A percentile compares a stretch with the other conserved stretches of the same genome.
Conservation (phyloP, 2,329 filamentous ascomycete species). For the Curvularia eragrostidis region DNA sequence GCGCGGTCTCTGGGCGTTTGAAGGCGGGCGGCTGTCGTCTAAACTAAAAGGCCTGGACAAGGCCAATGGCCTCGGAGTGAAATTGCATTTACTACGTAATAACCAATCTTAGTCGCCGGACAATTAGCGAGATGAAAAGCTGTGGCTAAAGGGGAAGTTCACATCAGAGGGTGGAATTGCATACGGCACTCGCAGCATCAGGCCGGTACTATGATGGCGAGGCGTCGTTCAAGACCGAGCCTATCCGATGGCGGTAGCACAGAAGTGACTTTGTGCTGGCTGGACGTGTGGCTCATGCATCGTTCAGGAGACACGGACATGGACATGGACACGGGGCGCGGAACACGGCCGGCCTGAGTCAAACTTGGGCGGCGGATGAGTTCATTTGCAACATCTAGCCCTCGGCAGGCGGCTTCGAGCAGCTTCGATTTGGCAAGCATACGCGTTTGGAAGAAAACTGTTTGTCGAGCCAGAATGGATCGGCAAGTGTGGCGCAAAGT, state of each 20-base stretch:
- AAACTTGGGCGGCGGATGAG: slow-evolving; percentile 9
- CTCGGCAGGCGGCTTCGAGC: slow-evolving; percentile 6
- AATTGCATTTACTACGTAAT: slow-evolving; percentile 7
- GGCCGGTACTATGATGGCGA: slow-evolving; percentile 18
- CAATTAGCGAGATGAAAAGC: slow-evolving; percentile 22
- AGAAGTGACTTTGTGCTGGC: slow-evolving; percentile 19
- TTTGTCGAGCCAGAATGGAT: slow-evolving; percentile 11
- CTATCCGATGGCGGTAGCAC: slow-evolving; percentile 21
- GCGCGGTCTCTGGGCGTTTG: not conserved
- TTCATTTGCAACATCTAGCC: slow-evolving; percentile 18
- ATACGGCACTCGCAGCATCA: slow-evolving; percentile 6
- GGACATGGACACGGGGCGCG: slow-evolving; percentile 2
- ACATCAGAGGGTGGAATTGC: slow-evolving; percentile 12
- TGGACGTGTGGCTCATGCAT: slow-evolving; percentile 24
- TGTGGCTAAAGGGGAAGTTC: slow-evolving; percentile 17
- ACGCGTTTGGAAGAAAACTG: slow-evolving; percentile 28
- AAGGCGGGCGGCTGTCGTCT: not conserved
- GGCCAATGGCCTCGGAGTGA: slow-evolving; percentile 8
- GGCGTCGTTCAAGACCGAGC: slow-evolving; percentile 15
- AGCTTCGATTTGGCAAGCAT: slow-evolving; percentile 24
- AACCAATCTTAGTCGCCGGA: slow-evolving; percentile 19
- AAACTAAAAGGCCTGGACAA: slow-evolving; percentile 3
- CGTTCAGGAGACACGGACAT: slow-evolving; percentile 17
- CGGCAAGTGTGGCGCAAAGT: slow-evolving; percentile 12
- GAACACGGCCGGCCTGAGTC: slow-evolving; percentile 8